Percentiles rank a stretch among this genome's conserved stretches.
Evolutionary conservation across 192 early-diverging fungal genomes (phyloP).

Genomic region (Diversispora eburnea): DNA sequence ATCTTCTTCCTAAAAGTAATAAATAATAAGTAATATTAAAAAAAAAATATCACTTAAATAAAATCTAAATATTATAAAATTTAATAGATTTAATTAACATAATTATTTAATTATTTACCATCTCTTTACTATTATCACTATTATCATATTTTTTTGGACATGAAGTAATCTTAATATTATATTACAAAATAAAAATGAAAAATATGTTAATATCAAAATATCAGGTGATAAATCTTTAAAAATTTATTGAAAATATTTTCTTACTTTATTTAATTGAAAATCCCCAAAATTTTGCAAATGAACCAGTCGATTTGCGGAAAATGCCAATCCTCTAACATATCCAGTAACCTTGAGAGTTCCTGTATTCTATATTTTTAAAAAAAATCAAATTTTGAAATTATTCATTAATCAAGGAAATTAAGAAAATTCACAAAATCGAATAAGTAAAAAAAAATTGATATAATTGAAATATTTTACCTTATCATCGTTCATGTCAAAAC

Average conservation of each 20-base stretch:
- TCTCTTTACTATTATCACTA: background rate
- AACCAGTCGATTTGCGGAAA: constrained; percentile 88
- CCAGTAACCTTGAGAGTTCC: constrained; percentile 81
- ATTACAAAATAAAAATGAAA: background rate
- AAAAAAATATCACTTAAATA: background rate
- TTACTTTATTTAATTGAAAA: constrained; percentile 77
- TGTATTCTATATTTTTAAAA: constrained; percentile 25
- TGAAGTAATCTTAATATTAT: constrained; percentile 3
- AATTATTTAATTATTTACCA: constrained; percentile 4
- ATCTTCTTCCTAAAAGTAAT: constrained; percentile 31
- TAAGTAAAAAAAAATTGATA: background rate
- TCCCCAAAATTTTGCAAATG: constrained; percentile 93
- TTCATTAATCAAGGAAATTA: background rate
- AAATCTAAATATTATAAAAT: background rate
- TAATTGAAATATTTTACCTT: constrained; percentile 11
- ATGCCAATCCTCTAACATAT: constrained; percentile 75
- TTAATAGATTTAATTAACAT: background rate
- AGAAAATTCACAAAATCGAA: background rate
- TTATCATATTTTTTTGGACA: background rate
- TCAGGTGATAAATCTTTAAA: background rate
- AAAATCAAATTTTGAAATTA: background rate
- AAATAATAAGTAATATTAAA: background rate
- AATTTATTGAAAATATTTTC: constrained; percentile 25
- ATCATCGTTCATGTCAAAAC: constrained; percentile 56
- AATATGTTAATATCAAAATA: background rate